These are phyloP conservation scores for Glebionis coronaria DNA, from an alignment of 129 eudicot genomes.

Conservation along the genomic window DNA sequence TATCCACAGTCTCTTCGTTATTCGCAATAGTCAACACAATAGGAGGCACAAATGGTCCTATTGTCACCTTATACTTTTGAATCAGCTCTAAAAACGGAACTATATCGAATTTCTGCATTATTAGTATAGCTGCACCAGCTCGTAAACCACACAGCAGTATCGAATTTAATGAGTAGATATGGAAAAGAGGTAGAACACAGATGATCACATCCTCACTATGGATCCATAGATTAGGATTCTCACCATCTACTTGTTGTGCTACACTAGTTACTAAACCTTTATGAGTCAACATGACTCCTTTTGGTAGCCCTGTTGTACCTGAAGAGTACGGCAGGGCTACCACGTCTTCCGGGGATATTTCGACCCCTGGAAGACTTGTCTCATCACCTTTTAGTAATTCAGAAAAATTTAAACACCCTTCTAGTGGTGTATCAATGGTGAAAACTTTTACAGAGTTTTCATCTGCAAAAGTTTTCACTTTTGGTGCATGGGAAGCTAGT, in stretches of 20 bases:
- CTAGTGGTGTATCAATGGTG: conserved; percentile 54
- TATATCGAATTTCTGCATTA: conserved; percentile 87
- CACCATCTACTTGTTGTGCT: conserved; percentile 95
- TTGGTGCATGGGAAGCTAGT: conserved; percentile 52
- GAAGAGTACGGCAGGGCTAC: conserved; percentile 94
- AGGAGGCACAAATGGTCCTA: conserved; percentile 94
- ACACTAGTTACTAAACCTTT: conserved; percentile 90
- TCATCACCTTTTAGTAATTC: conserved; percentile 51
- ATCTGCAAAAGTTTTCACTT: conserved; percentile 44
- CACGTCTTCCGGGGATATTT: conserved; percentile 66
- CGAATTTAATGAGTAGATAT: conserved; percentile 78
- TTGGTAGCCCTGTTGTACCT: conserved; percentile 90
- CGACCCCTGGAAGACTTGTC: conserved; percentile 47
- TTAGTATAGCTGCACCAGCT: conserved; percentile 77
- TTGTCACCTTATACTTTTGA: conserved; percentile 72
- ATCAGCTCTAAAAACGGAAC: conserved; percentile 59
- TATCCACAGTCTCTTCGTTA: conserved; percentile 52
- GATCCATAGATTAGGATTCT: conserved; percentile 75
- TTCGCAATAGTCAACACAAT: conserved; percentile 79
- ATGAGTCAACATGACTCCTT: conserved; percentile 96
- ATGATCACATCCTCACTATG: conserved; percentile 75
- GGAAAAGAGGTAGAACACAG: conserved; percentile 79
- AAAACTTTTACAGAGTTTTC: conserved; percentile 41
- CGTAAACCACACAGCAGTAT: conserved; percentile 71
- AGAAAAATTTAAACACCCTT: conserved; percentile 53